phyloP scores from a whole-genome alignment of 2,329 filamentous ascomycete species.

The Aspergillus ochraceus region DNA sequence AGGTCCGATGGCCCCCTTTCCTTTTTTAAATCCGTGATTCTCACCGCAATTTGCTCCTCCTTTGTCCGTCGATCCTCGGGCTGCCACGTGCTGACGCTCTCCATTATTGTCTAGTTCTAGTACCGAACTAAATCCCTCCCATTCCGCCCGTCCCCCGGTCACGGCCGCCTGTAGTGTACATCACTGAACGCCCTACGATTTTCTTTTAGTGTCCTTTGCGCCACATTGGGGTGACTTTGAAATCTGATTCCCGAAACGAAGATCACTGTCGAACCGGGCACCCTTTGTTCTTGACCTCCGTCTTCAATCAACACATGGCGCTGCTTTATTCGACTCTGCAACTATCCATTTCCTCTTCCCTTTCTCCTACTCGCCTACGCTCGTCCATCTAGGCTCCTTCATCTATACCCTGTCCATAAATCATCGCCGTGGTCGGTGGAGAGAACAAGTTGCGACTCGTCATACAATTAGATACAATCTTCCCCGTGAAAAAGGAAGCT shows the following conservation, averaged over 20 bases:
- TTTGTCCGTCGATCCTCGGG: not conserved
- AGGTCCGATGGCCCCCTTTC: not conserved
- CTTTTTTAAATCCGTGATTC: not conserved
- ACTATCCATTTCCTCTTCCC: conserved; percentile 11
- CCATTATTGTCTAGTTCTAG: not conserved
- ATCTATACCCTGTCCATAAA: conserved; percentile 1
- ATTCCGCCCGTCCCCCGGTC: not conserved
- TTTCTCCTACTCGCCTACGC: conserved; percentile 7
- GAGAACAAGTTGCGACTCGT: not conserved
- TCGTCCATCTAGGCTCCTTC: conserved; percentile 6
- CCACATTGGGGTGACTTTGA: not conserved
- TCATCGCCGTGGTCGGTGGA: not conserved
- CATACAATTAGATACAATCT: not conserved
- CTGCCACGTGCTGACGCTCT: conserved; percentile 13
- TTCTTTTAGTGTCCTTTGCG: not conserved
- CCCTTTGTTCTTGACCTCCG: not conserved
- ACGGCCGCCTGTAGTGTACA: not conserved
- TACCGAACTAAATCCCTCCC: not conserved
- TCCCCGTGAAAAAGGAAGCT: not conserved
- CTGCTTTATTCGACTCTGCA: conserved; percentile 9
- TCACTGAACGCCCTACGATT: not conserved
- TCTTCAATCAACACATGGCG: conserved; percentile 24
- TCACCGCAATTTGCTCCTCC: not conserved
- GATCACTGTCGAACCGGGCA: too few species aligned
- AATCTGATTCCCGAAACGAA: not conserved